Evolutionary conservation across 345 rosid species (phyloP).

Genomic region (Litchi chinensis): DNA sequence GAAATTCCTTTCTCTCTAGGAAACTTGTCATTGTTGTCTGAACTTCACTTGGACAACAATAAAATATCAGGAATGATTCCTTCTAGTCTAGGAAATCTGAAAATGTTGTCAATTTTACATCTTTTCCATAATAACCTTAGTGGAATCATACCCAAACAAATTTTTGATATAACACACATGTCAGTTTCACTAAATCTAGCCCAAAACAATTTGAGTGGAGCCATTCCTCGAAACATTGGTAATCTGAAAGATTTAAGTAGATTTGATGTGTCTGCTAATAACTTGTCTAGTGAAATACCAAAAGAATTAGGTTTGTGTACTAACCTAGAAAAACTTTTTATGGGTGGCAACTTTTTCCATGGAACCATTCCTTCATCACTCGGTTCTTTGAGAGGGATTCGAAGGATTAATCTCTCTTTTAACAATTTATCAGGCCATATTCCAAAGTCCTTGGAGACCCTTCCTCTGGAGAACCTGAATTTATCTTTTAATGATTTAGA

Average conservation of each 20-base stretch:
- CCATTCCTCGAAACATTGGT: slow-evolving; percentile 14
- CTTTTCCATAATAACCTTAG: slow-evolving; percentile 28
- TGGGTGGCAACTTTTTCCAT: slow-evolving; percentile 10
- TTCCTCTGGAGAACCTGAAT: slow-evolving; percentile 20
- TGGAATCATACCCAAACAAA: slow-evolving; percentile 27
- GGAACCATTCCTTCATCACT: slow-evolving; percentile 17
- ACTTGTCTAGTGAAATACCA: slow-evolving; percentile 6
- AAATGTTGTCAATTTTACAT: neutral
- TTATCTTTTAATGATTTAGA: slow-evolving; percentile 28
- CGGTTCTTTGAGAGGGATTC: neutral
- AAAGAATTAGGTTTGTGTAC: slow-evolving; percentile 15
- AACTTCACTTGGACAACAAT: slow-evolving; percentile 13
- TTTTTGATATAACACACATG: slow-evolving; percentile 17
- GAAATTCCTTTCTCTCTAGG: slow-evolving; percentile 19
- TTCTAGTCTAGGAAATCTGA: slow-evolving; percentile 20
- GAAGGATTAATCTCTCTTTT: neutral
- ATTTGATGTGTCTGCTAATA: slow-evolving; percentile 17
- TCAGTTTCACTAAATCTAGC: slow-evolving; percentile 25
- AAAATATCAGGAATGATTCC: slow-evolving; percentile 29
- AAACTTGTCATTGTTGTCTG: neutral
- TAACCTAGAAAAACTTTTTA: neutral
- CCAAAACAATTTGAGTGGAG: slow-evolving; percentile 22
- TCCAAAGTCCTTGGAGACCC: slow-evolving; percentile 16
- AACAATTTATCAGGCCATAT: slow-evolving; percentile 24
- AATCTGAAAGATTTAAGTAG: slow-evolving; percentile 8